Conservation (phyloP, 2,329 filamentous ascomycete genomes). For the Xylariaceae sp. region DNA sequence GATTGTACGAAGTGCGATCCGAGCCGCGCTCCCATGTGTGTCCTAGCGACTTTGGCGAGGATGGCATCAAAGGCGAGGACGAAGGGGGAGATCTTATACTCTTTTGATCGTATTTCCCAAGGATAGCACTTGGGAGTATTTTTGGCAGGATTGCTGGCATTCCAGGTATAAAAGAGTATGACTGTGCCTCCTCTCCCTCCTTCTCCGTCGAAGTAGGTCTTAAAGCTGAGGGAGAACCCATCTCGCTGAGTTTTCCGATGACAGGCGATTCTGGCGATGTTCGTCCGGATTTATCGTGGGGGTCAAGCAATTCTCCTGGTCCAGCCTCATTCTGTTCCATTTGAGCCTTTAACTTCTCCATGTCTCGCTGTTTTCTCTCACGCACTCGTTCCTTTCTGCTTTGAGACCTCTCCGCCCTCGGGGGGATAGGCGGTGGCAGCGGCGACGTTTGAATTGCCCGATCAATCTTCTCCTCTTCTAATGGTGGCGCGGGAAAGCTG, state of each 20-base stretch:
- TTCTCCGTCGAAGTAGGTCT: background rate
- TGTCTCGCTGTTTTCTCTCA: constrained; percentile 34
- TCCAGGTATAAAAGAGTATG: constrained; percentile 12
- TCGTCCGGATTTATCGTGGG: background rate
- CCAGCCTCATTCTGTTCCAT: constrained; percentile 4
- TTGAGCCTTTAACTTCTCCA: constrained; percentile 25
- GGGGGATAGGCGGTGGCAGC: constrained; percentile 2
- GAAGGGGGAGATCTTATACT: constrained; percentile 13
- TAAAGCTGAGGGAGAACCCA: constrained; percentile 1
- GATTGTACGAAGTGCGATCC: constrained; percentile 22
- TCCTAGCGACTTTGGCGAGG: constrained; percentile 8
- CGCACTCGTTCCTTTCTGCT: constrained; percentile 32
- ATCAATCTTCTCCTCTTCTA: constrained; percentile 2
- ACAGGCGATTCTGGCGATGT: background rate
- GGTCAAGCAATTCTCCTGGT: background rate
- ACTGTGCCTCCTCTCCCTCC: constrained; percentile 22
- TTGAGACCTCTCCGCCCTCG: constrained; percentile 1
- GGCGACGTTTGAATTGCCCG: constrained; percentile 19
- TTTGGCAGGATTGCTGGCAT: constrained; percentile 14
- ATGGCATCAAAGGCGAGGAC: constrained; percentile 23
- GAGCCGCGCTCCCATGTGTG: background rate
- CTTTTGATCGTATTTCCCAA: constrained; percentile 10
- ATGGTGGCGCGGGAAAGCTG: constrained; percentile 28
- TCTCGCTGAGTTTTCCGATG: background rate
- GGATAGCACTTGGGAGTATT: constrained; percentile 3